Conservation (phyloP, 2,329 filamentous ascomycete species). For the Nemania bipapillata region DNA sequence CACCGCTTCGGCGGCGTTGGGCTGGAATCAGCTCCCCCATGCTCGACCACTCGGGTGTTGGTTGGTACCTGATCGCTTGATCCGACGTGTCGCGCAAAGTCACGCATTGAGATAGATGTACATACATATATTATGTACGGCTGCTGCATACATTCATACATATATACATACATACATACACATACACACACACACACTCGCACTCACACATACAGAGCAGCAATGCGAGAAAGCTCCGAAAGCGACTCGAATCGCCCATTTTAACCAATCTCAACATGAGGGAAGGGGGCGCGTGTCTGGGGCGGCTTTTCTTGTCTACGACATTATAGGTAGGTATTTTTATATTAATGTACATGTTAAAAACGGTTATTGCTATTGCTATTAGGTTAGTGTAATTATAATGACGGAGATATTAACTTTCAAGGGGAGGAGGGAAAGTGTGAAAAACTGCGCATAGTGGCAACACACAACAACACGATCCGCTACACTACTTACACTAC, state of each 20-base stretch:
- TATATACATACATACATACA: too few relatives aligned
- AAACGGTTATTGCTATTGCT: too few relatives aligned
- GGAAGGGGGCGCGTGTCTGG: too few relatives aligned
- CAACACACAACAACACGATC: neutral
- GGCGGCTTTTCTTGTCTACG: too few relatives aligned
- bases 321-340: conserved; percentile 17
- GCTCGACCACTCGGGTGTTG: conserved; percentile 43
- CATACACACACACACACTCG: too few relatives aligned
- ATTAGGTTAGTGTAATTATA: conserved; percentile 5
- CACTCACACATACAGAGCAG: too few relatives aligned
- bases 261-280: conserved; percentile 8
- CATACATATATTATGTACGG: neutral
- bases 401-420: conserved; percentile 31
- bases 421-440: conserved; percentile 13
- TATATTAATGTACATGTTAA: too few relatives aligned
- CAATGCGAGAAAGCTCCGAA: conserved; percentile 8
- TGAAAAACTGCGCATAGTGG: conserved; percentile 4
- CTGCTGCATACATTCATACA: conserved; percentile 11
- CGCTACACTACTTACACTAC: neutral
- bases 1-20: conserved; percentile 47
- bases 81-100: conserved; percentile 36
- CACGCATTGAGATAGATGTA: conserved; percentile 18
- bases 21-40: conserved; percentile 45
- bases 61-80: conserved; percentile 50
- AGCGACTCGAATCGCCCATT: neutral